Percentiles rank a stretch among this genome's conserved stretches.
These are phyloP conservation scores for Paecilomyces sp. DNA, from an alignment of 2,329 filamentous ascomycete species.

Conservation along the genomic window DNA sequence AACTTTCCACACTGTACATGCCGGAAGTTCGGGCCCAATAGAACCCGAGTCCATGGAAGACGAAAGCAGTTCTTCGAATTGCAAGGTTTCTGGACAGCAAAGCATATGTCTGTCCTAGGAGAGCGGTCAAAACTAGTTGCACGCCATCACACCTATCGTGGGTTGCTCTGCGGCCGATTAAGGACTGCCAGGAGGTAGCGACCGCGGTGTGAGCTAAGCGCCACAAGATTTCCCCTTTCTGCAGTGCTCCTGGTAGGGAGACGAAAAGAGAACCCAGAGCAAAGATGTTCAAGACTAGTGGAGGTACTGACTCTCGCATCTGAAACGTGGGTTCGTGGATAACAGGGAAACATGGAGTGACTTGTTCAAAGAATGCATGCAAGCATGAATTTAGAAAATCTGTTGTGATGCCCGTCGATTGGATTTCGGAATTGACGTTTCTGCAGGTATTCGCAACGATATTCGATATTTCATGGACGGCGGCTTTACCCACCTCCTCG, in stretches of 20 bases:
- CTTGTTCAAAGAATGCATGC: slow-evolving; percentile 10
- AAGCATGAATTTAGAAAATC: slow-evolving; percentile 12
- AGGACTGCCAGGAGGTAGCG: slow-evolving; percentile 12
- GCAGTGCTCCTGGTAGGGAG: slow-evolving; percentile 5
- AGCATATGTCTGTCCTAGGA: slow-evolving; percentile 11
- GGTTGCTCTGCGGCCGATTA: slow-evolving; percentile 9
- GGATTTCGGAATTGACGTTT: slow-evolving; percentile 9
- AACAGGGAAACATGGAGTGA: slow-evolving; percentile 9
- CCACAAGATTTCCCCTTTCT: slow-evolving; percentile 15
- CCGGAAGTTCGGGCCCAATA: slow-evolving; percentile 14
- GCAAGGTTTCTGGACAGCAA: slow-evolving; percentile 8
- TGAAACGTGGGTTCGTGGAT: slow-evolving; percentile 11
- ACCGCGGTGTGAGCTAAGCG: slow-evolving; percentile 13
- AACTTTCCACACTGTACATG: slow-evolving; percentile 8
- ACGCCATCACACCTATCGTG: slow-evolving; percentile 12
- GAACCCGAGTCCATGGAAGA: slow-evolving; percentile 13
- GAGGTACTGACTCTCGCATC: slow-evolving; percentile 7
- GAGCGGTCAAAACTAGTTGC: neutral
- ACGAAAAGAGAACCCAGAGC: slow-evolving; percentile 13
- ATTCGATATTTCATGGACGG: slow-evolving; percentile 9
- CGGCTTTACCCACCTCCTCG: slow-evolving; percentile 7
- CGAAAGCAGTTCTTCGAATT: slow-evolving; percentile 11
- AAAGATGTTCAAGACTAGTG: slow-evolving; percentile 13
- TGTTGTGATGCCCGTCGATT: slow-evolving; percentile 10
- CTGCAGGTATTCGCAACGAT: slow-evolving; percentile 12